Conservation (phyloP, 352 stramenopile genomes). For the Pythium folliculosum region DNA sequence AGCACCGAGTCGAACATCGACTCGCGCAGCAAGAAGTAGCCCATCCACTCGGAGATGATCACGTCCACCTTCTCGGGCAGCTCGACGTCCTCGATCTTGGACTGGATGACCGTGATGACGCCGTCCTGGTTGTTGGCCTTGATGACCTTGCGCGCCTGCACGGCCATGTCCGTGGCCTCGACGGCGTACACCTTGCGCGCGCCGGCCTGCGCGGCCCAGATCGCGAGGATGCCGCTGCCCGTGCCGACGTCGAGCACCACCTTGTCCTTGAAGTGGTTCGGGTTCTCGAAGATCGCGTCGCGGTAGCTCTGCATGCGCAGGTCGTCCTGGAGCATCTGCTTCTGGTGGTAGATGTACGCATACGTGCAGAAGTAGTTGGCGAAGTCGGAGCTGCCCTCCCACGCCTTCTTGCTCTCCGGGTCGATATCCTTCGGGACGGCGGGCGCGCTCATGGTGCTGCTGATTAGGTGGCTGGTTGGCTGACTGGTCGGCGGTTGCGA, state of each 20-base stretch:
- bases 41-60: slow-evolving; percentile 99
- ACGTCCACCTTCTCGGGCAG: slow-evolving; percentile 99
- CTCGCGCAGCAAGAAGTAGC: slow-evolving; percentile 99
- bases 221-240: slow-evolving; percentile 97
- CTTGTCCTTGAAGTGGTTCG: slow-evolving; percentile 98
- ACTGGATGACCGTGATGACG: slow-evolving; percentile 98
- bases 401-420: slow-evolving; percentile 80
- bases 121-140: slow-evolving; percentile 95
- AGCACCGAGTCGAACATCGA: slow-evolving; percentile 99
- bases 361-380: slow-evolving; percentile 92
- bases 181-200: slow-evolving; percentile 98
- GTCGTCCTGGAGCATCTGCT: slow-evolving; percentile 99
- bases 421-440: slow-evolving; percentile 52
- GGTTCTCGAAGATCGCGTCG: slow-evolving; percentile 97
- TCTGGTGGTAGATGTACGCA: slow-evolving; percentile 91
- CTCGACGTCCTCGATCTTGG: slow-evolving; percentile 97
- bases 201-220: slow-evolving; percentile 98
- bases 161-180: slow-evolving; percentile 97
- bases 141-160: slow-evolving; percentile 95
- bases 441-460: slow-evolving; percentile 26
- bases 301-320: slow-evolving; percentile 99
- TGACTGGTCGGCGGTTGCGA: slow-evolving; percentile 14
- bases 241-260: slow-evolving; percentile 99
- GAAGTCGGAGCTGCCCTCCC: slow-evolving; percentile 85
- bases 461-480: too few relatives aligned